phyloP scores from a whole-genome alignment of 2,329 filamentous ascomycete genomes.

The Exophiala mesophila region DNA sequence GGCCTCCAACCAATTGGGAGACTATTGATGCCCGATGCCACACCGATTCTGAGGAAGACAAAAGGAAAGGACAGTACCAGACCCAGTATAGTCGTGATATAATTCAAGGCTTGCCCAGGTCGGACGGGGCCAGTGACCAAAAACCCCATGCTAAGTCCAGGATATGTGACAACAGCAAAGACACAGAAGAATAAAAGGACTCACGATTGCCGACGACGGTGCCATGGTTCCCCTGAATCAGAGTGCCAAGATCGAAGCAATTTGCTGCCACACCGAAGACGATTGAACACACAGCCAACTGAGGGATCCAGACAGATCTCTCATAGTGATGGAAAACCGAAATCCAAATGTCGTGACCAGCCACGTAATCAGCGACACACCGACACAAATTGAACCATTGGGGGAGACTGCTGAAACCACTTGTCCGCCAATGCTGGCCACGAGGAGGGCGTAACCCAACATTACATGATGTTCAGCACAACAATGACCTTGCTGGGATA shows the following conservation, averaged over 20 bases:
- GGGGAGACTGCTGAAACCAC: constrained; percentile 62
- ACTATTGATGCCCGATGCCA: constrained; percentile 53
- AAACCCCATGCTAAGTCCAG: constrained; percentile 17
- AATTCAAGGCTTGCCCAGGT: constrained; percentile 51
- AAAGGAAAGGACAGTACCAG: constrained; percentile 56
- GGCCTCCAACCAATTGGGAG: constrained; percentile 52
- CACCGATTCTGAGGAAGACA: constrained; percentile 58
- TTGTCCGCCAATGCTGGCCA: constrained; percentile 63
- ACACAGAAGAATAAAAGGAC: constrained; percentile 65
- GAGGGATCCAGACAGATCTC: constrained; percentile 60
- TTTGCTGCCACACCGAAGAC: constrained; percentile 58
- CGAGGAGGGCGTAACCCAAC: constrained; percentile 54
- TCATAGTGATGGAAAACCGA: constrained; percentile 64
- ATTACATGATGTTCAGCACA: constrained; percentile 59
- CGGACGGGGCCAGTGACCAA: constrained; percentile 54
- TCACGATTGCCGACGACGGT: constrained; percentile 45
- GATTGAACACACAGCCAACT: constrained; percentile 56
- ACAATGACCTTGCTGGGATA: constrained; percentile 61
- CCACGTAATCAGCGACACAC: constrained; percentile 60
- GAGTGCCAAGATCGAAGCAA: constrained; percentile 52
- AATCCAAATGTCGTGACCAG: constrained; percentile 62
- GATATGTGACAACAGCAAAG: constrained; percentile 19
- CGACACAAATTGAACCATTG: constrained; percentile 55
- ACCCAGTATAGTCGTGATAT: constrained; percentile 53
- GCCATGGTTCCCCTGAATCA: constrained; percentile 44